Evolutionary conservation across 2,329 filamentous ascomycete genomes (phyloP).

Genomic region (Lasiodiplodia sp.): DNA sequence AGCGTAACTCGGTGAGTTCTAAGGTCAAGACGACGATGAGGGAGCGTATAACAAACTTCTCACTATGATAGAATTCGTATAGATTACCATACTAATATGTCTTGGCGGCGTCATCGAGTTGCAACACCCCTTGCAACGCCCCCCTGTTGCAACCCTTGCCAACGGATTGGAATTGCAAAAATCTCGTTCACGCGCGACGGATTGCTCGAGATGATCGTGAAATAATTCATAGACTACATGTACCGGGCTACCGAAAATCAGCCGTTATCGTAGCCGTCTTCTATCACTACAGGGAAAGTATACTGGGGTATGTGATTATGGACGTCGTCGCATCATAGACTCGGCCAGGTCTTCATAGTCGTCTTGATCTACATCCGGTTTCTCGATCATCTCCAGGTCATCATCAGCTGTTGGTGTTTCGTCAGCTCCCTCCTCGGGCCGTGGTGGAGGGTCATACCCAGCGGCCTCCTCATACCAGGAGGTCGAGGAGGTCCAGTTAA

Average conservation of each 20-base stretch:
- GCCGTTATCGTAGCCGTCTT: background rate
- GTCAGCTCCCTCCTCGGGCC: slow-evolving; percentile 24
- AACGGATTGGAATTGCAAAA: too few species aligned
- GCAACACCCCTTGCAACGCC: too few species aligned
- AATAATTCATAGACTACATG: background rate
- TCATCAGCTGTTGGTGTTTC: slow-evolving; percentile 25
- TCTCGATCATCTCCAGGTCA: slow-evolving; percentile 36
- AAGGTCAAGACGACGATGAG: too few species aligned
- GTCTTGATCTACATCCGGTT: slow-evolving; percentile 32
- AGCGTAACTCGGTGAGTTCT: too few species aligned
- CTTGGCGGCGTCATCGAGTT: too few species aligned
- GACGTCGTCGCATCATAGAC: slow-evolving; percentile 22
- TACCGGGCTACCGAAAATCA: slow-evolving; percentile 3
- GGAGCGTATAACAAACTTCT: too few species aligned
- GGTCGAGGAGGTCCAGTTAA: slow-evolving; percentile 65
- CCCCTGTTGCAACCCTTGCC: too few species aligned
- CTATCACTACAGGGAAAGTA: slow-evolving; percentile 16
- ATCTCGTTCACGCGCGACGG: too few species aligned
- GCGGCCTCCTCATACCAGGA: slow-evolving; percentile 65
- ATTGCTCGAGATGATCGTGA: background rate
- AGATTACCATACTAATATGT: too few species aligned
- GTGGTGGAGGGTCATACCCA: slow-evolving; percentile 20
- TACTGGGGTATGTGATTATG: slow-evolving; percentile 15
- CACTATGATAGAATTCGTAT: too few species aligned
- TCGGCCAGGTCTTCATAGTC: slow-evolving; percentile 30